Evolutionary conservation across 805 yeast species (phyloP), one percentile per base, ranked within the genome.

Genomic region (Ogataea siamensis): DNA sequence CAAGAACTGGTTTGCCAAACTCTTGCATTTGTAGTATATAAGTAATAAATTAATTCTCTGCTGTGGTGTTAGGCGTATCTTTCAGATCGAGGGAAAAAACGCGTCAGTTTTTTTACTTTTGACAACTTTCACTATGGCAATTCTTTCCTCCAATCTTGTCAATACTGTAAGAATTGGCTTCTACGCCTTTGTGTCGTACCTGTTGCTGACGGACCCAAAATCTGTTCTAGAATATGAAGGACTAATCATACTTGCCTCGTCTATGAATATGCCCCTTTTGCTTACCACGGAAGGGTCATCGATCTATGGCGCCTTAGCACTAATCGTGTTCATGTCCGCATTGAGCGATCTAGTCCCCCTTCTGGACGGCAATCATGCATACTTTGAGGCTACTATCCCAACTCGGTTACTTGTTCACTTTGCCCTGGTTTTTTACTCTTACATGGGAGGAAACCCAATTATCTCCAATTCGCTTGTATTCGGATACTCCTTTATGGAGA

Each of bases 391-490:
- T 0, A 54, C 78, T 8, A 75, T 80, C 2, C 87, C 88, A 7
- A 48, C 71, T 5, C 68, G 89, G 54, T 58, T 82, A 37, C 47
- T 70, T 11, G 27, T 68, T 7, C 73, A 66, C 49, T 81, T 83
- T 48, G 49, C 55, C 0, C 47, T 80, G 24, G 78, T 76, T 6
- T 68, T 68, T 4, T 69, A 68, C 46, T 59, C 79, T 17, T 78
- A 76, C 51, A 37, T 71, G 28, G 69, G 70, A 39, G 61, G 62
- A n/a, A 57, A 63, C 29, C 66, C 70, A 14, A 56, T 62, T 16
- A 41, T 82, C n/a, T 76, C 82, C 53, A 82, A 82, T 60, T 79
- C 77, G 52, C 62, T 77, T 31, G 74, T 80, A 3, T 80, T 83
- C 46, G 63, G 72, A 5, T 80, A 72, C 53, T 58, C 76, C 20